These are phyloP conservation scores for Nicotiana paniculata DNA, from an alignment of 257 asterid genomes.

Conservation along the genomic window DNA sequence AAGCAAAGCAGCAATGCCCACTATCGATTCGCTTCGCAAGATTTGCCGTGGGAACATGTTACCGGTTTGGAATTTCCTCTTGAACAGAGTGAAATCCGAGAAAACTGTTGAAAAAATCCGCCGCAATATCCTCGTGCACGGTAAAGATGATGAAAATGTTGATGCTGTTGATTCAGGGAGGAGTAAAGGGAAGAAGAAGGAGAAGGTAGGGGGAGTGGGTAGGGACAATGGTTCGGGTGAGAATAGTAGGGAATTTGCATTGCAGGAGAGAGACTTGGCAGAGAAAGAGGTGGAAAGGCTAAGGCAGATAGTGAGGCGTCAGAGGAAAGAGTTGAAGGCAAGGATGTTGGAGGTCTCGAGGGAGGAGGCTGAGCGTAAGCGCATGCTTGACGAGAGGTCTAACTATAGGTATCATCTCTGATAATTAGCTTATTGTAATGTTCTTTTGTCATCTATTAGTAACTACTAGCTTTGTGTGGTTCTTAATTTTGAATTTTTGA, in stretches of 20 bases:
- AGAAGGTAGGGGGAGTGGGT: conserved; percentile 21
- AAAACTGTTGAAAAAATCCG: conserved; percentile 89
- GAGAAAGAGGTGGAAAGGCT: conserved; percentile 97
- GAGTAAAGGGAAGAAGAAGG: conserved; percentile 25
- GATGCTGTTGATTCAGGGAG: conserved; percentile 29
- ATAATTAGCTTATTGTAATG: not conserved
- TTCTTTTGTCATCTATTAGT: not conserved
- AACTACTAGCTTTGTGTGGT: not conserved
- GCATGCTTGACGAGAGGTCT: conserved; percentile 87
- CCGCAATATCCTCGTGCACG: conserved; percentile 83
- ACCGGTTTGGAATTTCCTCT: conserved; percentile 77
- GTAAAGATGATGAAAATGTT: conserved; percentile 44
- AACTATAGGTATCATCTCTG: conserved; percentile 61
- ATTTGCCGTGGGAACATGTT: conserved; percentile 97
- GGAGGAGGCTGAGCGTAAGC: conserved; percentile 93
- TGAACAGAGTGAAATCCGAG: conserved; percentile 87
- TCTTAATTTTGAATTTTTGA: conserved; percentile 1
- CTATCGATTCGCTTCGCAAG: conserved; percentile 73
- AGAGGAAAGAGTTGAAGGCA: conserved; percentile 87
- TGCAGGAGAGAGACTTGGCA: conserved; percentile 91
- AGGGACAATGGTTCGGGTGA: conserved; percentile 21
- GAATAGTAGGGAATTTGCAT: conserved; percentile 71
- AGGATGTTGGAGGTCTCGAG: conserved; percentile 92
- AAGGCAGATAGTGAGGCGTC: conserved; percentile 90
- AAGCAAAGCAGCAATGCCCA: conserved; percentile 54